Evolutionary conservation across 1,284 basidiomycete species (phyloP), one percentile per base, ranked within the genome.

Genomic region (Trichosporon sp.): DNA sequence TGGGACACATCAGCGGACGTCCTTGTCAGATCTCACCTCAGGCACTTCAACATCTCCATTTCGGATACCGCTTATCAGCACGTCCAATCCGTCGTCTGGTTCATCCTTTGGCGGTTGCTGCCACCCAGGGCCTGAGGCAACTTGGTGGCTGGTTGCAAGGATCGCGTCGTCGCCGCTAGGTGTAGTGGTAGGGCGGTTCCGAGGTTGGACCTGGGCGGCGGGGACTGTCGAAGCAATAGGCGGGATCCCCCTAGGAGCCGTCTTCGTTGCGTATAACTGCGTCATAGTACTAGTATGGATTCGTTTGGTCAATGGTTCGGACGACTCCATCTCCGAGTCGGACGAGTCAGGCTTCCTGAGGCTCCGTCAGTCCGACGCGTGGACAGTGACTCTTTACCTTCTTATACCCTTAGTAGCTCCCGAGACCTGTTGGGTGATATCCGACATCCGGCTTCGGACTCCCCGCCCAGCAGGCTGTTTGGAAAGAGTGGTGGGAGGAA

Each of bases 271-370:
- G n/a, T 31, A 19, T 5, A 16, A 14, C 49, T 5, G 19, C 10
- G 49, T 19, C 31, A n/a, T 19, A 52, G 25, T 14, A 27, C 23
- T 13, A 14, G 10, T 27, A 21, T 21, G 19, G 19, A n/a, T 44
- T 5, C n/a, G 37, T 5, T 44, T 21, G 27, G 13, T 5, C 25
- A 54, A 31, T 13, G 57, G 68, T 40, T 65, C 59, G 0, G 71
- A 64, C 2, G 75, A 77, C 59, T 78, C 75, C 1, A 73, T 75
- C 31, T 77, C 75, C 2, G 71, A 73, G 46, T 76, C 75, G 9
- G 62, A 61, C 6, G 57, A 37, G 1, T 68, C 70, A 16, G 71
- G 71, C 60, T 69, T 71, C 40, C 73, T 74, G 49, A 0, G 34
- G 46, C 14, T 9, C 14, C 2, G 49, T 54, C 10, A 23, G 16